Conservation (phyloP, 768 basidiomycete species). For the Tulasnella sp. region DNA sequence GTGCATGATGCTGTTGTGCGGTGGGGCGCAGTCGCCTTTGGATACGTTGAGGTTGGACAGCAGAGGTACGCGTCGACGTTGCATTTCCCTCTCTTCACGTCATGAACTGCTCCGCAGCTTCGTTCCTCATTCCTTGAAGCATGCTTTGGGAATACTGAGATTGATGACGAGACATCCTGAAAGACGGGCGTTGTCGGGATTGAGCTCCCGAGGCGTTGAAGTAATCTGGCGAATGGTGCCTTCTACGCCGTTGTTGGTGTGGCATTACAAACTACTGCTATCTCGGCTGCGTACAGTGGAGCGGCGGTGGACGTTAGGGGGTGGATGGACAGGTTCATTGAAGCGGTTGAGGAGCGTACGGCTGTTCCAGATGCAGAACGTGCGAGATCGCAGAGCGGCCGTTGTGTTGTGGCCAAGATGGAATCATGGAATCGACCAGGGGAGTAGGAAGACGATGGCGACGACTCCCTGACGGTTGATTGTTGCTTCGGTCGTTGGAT, state of each 20-base stretch:
- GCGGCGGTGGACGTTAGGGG: constrained; percentile 7
- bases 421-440: not conserved
- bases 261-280: too few species aligned
- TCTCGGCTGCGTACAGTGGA: too few species aligned
- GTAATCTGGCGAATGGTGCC: constrained; percentile 1
- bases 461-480: too few species aligned
- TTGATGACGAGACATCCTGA: not conserved
- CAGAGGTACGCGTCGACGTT: not conserved
- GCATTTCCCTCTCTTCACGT: not conserved
- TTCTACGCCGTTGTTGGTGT: not conserved
- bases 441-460: not conserved
- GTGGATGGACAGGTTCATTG: not conserved
- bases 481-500: too few species aligned
- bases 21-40: not conserved
- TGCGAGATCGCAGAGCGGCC: not conserved
- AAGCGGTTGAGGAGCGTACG: not conserved
- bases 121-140: not conserved
- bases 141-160: not conserved
- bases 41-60: not conserved
- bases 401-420: not conserved
- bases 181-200: not conserved
- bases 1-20: not conserved
- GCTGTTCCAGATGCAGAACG: not conserved
- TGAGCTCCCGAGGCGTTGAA: constrained; percentile 1
- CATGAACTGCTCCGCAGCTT: not conserved